Evolutionary conservation across 352 stramenopile species (phyloP), one percentile per base, ranked within the genome.

Genomic region (Thraustotheca clavata): DNA sequence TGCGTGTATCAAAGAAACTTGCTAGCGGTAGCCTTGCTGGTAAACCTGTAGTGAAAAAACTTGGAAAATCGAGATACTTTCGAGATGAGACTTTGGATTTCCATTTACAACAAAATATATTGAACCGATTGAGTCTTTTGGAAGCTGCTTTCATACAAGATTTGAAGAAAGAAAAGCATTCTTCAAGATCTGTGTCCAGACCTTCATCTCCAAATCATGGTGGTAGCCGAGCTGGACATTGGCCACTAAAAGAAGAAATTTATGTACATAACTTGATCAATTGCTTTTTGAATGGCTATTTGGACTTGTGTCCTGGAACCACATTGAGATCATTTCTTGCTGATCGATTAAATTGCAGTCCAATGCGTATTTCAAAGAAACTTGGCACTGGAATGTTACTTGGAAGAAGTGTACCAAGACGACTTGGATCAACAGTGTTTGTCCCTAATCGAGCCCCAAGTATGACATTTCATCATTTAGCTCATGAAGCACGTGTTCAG

Each of bases 1-100:
- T 91, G 83, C 72, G 83, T 11, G 77, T 91, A 36, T 88, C 79
- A 18, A 91, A 91, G 71, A 91, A 91, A 41, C 71, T 91, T 6
- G 43, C 43, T 29, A 14, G 6, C 6, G 43, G 43, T 6, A 33
- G 22, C 12, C 43, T 50, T 14, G 43, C 43, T 6, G 43, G 43
- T 29, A 50, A 50, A 50, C 12, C 43, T 6, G 43, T 50, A 22
- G 14, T 14, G 22, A 50, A 50, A 14, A 50, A 50, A 29, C 43
- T 50, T 29, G 43, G 43, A 6, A 50, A 50, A 14, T 50, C 14
- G 43, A 22, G 43, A 22, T 50, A 50, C 33, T 22, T 50, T 14
- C 43, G 6, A 22, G 33, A 50, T 6, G 43, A 50, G 22, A 33
- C 38, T 16, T 20, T 43, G 16, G 38, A 43, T 43, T 16, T 20